phyloP scores from a whole-genome alignment of 768 basidiomycete genomes.

The Mycena floridula region DNA sequence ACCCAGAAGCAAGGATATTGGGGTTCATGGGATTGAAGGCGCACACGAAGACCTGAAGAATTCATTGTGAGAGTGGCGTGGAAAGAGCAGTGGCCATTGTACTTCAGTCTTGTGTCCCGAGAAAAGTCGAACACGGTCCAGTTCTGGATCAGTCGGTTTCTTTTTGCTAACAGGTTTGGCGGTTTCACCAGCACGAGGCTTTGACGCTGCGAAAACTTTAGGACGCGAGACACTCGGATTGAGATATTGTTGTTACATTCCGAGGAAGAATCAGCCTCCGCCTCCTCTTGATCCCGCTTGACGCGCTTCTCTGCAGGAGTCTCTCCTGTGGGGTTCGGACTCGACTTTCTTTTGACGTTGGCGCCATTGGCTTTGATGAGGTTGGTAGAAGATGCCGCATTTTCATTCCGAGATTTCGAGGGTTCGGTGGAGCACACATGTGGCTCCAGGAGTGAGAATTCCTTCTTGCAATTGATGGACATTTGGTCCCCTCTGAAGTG shows the following conservation, averaged over 20 bases:
- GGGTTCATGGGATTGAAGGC: slow-evolving; percentile 66
- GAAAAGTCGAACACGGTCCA: slow-evolving; percentile 26
- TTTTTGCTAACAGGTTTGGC: no score
- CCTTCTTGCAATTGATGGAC: slow-evolving; percentile 57
- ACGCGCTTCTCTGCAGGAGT: slow-evolving; percentile 60
- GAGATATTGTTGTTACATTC: slow-evolving; percentile 19
- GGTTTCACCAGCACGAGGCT: no score
- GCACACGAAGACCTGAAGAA: slow-evolving; percentile 67
- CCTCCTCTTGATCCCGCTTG: slow-evolving; percentile 44
- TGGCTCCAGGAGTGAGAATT: slow-evolving; percentile 69
- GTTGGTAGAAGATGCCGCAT: slow-evolving; percentile 5
- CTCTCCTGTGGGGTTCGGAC: slow-evolving; percentile 34
- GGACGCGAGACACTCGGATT: slow-evolving; percentile 1
- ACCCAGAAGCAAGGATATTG: slow-evolving; percentile 72
- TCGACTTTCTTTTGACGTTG: slow-evolving; percentile 46
- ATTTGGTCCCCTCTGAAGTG: slow-evolving; percentile 68
- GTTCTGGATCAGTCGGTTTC: slow-evolving; percentile 7
- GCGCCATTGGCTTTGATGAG: slow-evolving; percentile 8
- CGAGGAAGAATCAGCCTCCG: slow-evolving; percentile 35
- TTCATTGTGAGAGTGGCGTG: no score
- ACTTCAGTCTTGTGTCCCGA: slow-evolving; percentile 62
- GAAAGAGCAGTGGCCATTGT: no score
- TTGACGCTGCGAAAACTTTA: slow-evolving; percentile 1
- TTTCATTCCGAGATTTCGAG: slow-evolving; percentile 5
- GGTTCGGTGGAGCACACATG: slow-evolving; percentile 54